Percentiles rank a stretch among this genome's conserved stretches.
Conservation (phyloP, 768 basidiomycete genomes). For the Coprinellus micaceus region DNA sequence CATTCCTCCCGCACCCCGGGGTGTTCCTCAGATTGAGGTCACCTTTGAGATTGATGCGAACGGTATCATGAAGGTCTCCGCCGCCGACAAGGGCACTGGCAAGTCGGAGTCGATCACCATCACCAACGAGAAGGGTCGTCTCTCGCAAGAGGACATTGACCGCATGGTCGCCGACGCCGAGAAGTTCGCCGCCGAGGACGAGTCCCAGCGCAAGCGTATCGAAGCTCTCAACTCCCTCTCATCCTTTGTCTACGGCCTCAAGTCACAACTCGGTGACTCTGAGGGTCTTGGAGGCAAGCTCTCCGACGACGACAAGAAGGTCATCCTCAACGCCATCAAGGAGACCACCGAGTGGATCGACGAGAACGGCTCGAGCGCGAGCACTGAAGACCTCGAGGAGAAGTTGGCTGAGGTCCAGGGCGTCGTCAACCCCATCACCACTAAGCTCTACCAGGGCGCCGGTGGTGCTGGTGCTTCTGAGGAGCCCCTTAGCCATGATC, state of each 20-base stretch:
- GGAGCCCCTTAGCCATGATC: slow-evolving; percentile 38
- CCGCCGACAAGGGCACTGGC: slow-evolving; percentile 92
- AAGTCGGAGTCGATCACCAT: slow-evolving; percentile 90
- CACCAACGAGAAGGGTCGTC: slow-evolving; percentile 93
- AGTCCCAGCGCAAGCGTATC: slow-evolving; percentile 74
- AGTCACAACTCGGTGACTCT: slow-evolving; percentile 80
- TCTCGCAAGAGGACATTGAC: slow-evolving; percentile 86
- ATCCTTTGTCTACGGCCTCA: slow-evolving; percentile 81
- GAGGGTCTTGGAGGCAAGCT: slow-evolving; percentile 91
- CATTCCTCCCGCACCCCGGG: slow-evolving; percentile 94
- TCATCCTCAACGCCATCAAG: slow-evolving; percentile 75
- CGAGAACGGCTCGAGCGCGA: slow-evolving; percentile 69
- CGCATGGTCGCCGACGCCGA: slow-evolving; percentile 95
- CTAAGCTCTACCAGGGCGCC: slow-evolving; percentile 64
- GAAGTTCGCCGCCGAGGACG: slow-evolving; percentile 82
- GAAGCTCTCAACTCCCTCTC: slow-evolving; percentile 83
- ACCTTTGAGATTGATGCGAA: slow-evolving; percentile 95
- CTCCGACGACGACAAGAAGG: slow-evolving; percentile 78
- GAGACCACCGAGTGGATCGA: slow-evolving; percentile 93
- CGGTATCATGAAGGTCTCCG: slow-evolving; percentile 92
- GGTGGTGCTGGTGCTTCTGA: slow-evolving; percentile 31
- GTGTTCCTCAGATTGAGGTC: slow-evolving; percentile 96
- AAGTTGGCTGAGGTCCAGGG: slow-evolving; percentile 78
- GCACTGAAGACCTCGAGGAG: slow-evolving; percentile 88
- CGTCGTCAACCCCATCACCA: slow-evolving; percentile 79